phyloP scores from a whole-genome alignment of 2,329 filamentous ascomycete species.

The Trichoderma afroharzianum region DNA sequence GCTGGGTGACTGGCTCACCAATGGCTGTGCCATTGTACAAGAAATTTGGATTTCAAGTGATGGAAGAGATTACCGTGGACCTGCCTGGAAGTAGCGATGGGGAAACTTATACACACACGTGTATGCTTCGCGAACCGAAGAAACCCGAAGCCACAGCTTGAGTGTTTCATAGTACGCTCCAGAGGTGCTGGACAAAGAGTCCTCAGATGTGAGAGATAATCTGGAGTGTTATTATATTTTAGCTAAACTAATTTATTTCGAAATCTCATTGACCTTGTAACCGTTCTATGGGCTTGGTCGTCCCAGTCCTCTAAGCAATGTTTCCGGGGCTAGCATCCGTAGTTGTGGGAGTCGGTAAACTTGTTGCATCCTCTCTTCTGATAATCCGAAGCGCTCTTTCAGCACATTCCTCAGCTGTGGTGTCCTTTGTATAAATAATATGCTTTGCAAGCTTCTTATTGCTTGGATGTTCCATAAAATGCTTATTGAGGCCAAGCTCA shows the following conservation, averaged over 20 bases:
- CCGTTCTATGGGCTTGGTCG: background rate
- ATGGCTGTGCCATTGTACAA: background rate
- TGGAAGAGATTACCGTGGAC: background rate
- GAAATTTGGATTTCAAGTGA: background rate
- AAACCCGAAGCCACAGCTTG: background rate
- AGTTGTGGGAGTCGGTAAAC: background rate
- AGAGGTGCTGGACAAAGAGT: background rate
- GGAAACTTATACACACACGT: background rate
- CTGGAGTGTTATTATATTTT: background rate
- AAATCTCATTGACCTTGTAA: background rate
- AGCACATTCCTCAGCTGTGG: background rate
- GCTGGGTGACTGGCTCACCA: background rate
- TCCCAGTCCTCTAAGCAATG: background rate
- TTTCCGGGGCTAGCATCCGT: background rate
- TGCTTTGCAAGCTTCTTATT: constrained; percentile 14
- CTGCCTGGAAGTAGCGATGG: background rate
- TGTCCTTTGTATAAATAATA: background rate
- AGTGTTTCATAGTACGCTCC: background rate
- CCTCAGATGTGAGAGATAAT: background rate
- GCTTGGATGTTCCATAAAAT: constrained; percentile 16
- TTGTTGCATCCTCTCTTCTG: background rate
- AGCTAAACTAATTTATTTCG: background rate
- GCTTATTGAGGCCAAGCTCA: constrained; percentile 1
- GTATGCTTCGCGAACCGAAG: background rate
- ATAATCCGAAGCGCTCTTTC: background rate